Evolutionary conservation across 768 basidiomycete species (phyloP), one percentile per base, ranked within the genome.

Genomic region (Serendipita vermifera): DNA sequence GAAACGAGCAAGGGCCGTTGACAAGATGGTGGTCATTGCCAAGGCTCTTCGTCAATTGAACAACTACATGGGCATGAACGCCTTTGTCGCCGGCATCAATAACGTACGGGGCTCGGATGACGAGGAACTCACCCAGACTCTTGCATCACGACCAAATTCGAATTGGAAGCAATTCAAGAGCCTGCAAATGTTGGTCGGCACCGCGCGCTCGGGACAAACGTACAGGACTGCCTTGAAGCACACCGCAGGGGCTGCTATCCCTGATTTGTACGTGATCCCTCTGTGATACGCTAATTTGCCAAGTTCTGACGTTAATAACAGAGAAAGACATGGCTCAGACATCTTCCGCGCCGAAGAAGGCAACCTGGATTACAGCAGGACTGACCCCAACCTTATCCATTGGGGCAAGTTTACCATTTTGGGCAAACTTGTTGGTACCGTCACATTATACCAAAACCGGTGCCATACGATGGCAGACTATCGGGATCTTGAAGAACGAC

Each of bases 331-430:
- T 59, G 80, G 92, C 63, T 85, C 88, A 36, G 92, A 94, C 65
- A 75, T 97, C 46, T 84, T 92, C 41, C 82, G 82, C 59, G 79
- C 90, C 5, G 83, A 96, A 61, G 87, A 89, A 69, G 85, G 82
- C 57, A 92, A 94, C 59, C 73, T 75, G 2, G 87, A 93, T 62
- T 75, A 79, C 59, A 78, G 79, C 59, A 71, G 80, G 5, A 71
- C 76, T 20, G 83, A 87, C 62, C 73, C 80, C 3, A 72, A 67
- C 36, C 81, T 81, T 65, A 86, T 97, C 55, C 91, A 97, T 64
- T 98, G 94, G 94, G 87, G 84, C 26, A 98, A 98, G 69, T 96
- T 87, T 69, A 85, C 84, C 61, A 84, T 90, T 78, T 85, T 97
- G 73, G 92, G 85, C 29, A 77, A 82, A 58, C 90, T 92, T 63